Percentiles rank a stretch among this genome's conserved stretches.
Conservation (phyloP, 2,329 filamentous ascomycete species). For the Orbilia javanica region DNA sequence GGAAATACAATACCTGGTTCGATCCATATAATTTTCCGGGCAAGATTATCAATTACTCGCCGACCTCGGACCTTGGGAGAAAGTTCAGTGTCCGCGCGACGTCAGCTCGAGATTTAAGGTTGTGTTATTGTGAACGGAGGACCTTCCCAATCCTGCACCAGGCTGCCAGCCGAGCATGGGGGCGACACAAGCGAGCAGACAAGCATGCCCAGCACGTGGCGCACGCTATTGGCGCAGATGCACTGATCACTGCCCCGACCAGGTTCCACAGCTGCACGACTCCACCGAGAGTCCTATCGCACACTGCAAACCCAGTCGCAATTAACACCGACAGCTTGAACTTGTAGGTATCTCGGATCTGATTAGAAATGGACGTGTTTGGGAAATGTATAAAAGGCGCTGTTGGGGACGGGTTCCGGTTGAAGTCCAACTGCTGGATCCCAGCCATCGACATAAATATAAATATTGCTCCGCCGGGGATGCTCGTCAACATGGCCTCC, state of each 20-base stretch:
- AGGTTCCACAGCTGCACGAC: constrained; percentile 9
- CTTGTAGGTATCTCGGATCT: background rate
- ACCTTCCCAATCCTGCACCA: constrained; percentile 11
- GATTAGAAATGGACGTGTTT: background rate
- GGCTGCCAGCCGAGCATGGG: constrained; percentile 29
- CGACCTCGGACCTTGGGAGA: no score
- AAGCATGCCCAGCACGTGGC: constrained; percentile 44
- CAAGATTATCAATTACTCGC: no score
- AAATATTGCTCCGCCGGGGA: background rate
- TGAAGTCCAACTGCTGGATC: background rate
- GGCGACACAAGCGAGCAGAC: constrained; percentile 13
- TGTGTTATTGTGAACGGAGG: background rate
- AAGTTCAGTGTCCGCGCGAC: no score
- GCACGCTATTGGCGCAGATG: constrained; percentile 28
- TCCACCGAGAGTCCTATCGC: no score
- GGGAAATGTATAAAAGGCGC: constrained; percentile 23
- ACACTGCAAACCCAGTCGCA: no score
- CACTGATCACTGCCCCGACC: background rate
- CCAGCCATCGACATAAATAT: background rate
- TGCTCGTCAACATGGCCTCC: constrained; percentile 16
- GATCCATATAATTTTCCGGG: no score
- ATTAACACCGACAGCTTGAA: background rate
- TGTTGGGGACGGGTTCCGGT: background rate
- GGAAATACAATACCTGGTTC: no score
- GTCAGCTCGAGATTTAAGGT: background rate